Evolutionary conservation across 2,329 filamentous ascomycete species (phyloP).

Genomic region (Tolypocladium sp.): DNA sequence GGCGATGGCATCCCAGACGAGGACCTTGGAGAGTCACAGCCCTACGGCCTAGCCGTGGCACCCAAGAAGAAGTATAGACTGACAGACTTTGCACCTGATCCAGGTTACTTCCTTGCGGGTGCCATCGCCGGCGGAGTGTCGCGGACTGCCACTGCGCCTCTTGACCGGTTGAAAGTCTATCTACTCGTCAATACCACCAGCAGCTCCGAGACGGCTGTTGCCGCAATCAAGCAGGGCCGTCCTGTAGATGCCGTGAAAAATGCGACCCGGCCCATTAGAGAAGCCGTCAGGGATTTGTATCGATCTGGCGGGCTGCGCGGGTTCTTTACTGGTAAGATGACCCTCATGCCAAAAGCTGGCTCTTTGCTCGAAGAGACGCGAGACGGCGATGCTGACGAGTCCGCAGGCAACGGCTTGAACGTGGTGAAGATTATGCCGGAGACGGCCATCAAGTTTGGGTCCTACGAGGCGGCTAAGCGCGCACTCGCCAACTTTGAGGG

Average conservation of each 20-base stretch:
- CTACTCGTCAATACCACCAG: slow-evolving; percentile 76
- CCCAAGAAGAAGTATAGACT: slow-evolving; percentile 40
- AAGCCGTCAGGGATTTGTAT: slow-evolving; percentile 73
- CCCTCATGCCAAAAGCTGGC: neutral
- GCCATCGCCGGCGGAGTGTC: slow-evolving; percentile 91
- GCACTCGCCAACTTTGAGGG: slow-evolving; percentile 80
- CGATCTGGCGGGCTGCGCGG: slow-evolving; percentile 77
- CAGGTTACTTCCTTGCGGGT: slow-evolving; percentile 97
- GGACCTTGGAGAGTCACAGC: slow-evolving; percentile 18
- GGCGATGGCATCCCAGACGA: slow-evolving; percentile 24
- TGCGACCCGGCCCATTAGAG: slow-evolving; percentile 58
- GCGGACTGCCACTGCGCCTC: slow-evolving; percentile 86
- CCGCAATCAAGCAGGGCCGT: slow-evolving; percentile 62
- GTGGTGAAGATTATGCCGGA: slow-evolving; percentile 98
- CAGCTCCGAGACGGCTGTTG: slow-evolving; percentile 43
- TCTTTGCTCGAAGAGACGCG: neutral
- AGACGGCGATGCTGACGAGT: neutral
- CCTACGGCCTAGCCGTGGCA: slow-evolving; percentile 23
- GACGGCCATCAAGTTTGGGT: slow-evolving; percentile 96
- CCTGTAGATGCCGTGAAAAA: slow-evolving; percentile 55
- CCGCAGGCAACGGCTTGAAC: slow-evolving; percentile 86
- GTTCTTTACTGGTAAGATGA: slow-evolving; percentile 74
- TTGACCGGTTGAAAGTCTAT: slow-evolving; percentile 96
- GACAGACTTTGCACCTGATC: slow-evolving; percentile 65
- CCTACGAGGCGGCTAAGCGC: slow-evolving; percentile 91